phyloP scores from a whole-genome alignment of 2,329 filamentous ascomycete species.

The Fusarium xyrophilum region DNA sequence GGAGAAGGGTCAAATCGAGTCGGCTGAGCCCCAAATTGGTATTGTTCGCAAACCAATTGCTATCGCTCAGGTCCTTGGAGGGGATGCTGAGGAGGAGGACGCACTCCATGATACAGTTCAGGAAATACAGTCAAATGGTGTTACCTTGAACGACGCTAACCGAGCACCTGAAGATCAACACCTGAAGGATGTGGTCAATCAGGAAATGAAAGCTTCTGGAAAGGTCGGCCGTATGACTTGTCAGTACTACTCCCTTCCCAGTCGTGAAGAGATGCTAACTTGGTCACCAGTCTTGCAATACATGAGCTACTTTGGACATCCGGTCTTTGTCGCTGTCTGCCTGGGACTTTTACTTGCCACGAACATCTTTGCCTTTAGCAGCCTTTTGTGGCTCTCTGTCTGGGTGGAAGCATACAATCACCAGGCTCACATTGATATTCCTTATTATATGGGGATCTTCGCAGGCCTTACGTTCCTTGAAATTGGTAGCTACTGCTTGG shows the following conservation, averaged over 20 bases:
- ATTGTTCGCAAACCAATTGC: constrained; percentile 54
- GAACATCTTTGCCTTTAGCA: constrained; percentile 52
- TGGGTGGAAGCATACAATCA: constrained; percentile 61
- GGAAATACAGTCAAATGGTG: constrained; percentile 41
- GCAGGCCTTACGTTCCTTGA: constrained; percentile 54
- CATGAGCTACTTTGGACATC: constrained; percentile 58
- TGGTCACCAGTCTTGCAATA: constrained; percentile 54
- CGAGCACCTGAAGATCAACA: constrained; percentile 49
- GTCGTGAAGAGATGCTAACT: constrained; percentile 11
- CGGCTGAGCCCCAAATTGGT: constrained; percentile 54
- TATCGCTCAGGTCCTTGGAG: constrained; percentile 49
- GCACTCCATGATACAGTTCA: constrained; percentile 35
- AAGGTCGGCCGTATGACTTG: constrained; percentile 54
- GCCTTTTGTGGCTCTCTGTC: constrained; percentile 57
- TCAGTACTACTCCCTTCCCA: constrained; percentile 40
- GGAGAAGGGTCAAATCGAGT: constrained; percentile 54
- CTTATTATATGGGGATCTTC: constrained; percentile 63
- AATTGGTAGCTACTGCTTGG: constrained; percentile 51
- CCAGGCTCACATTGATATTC: constrained; percentile 53
- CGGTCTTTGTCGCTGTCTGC: constrained; percentile 51
- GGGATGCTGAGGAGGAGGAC: constrained; percentile 47
- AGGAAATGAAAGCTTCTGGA: constrained; percentile 57
- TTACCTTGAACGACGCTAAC: constrained; percentile 41
- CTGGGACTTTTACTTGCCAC: constrained; percentile 50
- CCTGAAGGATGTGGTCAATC: constrained; percentile 53